Evolutionary conservation across 768 basidiomycete genomes (phyloP).

Genomic region (Leccinum imitatum): DNA sequence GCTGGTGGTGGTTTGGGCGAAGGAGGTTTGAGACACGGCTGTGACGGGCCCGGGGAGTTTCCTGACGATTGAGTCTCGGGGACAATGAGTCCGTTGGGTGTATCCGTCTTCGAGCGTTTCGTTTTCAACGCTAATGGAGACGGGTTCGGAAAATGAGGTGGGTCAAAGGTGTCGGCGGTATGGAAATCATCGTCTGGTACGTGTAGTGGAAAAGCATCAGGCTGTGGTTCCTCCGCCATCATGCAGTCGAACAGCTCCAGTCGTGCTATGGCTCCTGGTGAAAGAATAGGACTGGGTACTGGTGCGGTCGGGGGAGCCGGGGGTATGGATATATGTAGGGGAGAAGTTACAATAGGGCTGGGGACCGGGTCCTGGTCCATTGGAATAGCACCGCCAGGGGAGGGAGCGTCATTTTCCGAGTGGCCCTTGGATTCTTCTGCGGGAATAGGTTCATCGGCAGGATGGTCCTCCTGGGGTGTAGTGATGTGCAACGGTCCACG

Average conservation of each 20-base stretch:
- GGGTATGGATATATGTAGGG: slow-evolving; percentile 11
- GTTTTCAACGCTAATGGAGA: slow-evolving; percentile 3
- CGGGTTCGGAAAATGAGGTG: slow-evolving; percentile 3
- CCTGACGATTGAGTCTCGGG: slow-evolving; percentile 34
- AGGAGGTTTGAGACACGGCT: slow-evolving; percentile 1
- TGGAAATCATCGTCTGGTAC: neutral
- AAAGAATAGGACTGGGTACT: slow-evolving; percentile 18
- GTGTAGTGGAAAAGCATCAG: neutral
- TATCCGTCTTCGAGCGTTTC: slow-evolving; percentile 3
- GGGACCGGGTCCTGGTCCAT: neutral
- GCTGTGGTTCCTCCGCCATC: slow-evolving; percentile 10
- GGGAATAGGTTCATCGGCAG: neutral
- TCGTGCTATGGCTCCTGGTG: slow-evolving; percentile 28
- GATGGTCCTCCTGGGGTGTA: neutral
- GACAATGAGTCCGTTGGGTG: slow-evolving; percentile 25
- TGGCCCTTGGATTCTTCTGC: neutral
- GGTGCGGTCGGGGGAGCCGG: neutral
- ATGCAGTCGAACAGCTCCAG: slow-evolving; percentile 32
- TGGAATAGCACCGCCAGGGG: neutral
- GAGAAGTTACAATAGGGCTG: neutral
- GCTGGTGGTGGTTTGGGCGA: neutral
- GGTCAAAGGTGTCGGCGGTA: slow-evolving; percentile 1
- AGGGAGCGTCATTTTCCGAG: neutral
- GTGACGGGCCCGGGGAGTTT: slow-evolving; percentile 22
- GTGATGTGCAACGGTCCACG: neutral